A percentile compares a stretch with the other conserved stretches of the same genome.
These are phyloP conservation scores for Tilletia caries DNA, from an alignment of 1,284 basidiomycete species.

Conservation along the genomic window DNA sequence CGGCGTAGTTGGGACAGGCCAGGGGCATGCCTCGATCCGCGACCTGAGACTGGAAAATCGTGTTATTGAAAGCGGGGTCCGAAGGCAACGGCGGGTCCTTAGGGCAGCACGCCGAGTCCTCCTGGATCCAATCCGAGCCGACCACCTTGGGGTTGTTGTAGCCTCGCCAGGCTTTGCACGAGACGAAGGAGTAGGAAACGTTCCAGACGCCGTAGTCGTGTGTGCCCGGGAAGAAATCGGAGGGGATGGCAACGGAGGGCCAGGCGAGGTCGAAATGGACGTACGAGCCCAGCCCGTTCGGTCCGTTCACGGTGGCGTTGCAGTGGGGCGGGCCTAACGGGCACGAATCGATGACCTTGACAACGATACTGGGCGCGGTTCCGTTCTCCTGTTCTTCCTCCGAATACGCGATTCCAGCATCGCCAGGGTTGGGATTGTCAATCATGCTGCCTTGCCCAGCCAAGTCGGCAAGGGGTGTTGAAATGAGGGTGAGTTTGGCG, in stretches of 20 bases:
- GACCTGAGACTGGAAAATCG: neutral
- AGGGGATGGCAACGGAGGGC: constrained; percentile 32
- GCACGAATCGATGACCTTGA: constrained; percentile 41
- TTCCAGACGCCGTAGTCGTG: constrained; percentile 46
- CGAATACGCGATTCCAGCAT: constrained; percentile 31
- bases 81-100: constrained; percentile 27
- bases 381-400: constrained; percentile 19
- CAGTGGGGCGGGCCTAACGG: constrained; percentile 34
- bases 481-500: constrained; percentile 30
- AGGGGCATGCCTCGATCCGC: neutral
- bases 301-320: constrained; percentile 27
- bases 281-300: constrained; percentile 32
- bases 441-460: neutral
- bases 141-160: constrained; percentile 30
- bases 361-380: constrained; percentile 32
- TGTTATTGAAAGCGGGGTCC: constrained; percentile 1
- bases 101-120: constrained; percentile 37
- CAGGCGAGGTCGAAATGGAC: constrained; percentile 47
- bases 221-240: constrained; percentile 33
- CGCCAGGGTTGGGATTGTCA: constrained; percentile 18
- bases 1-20: constrained; percentile 3
- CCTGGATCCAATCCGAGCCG: constrained; percentile 39
- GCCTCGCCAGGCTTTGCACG: constrained; percentile 34
- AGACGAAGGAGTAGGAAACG: constrained; percentile 29
- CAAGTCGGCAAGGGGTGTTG: constrained; percentile 26